Percentiles rank a stretch among this genome's conserved stretches.
phyloP scores from a whole-genome alignment of 352 stramenopile genomes.

The Phytophthora kernoviae region DNA sequence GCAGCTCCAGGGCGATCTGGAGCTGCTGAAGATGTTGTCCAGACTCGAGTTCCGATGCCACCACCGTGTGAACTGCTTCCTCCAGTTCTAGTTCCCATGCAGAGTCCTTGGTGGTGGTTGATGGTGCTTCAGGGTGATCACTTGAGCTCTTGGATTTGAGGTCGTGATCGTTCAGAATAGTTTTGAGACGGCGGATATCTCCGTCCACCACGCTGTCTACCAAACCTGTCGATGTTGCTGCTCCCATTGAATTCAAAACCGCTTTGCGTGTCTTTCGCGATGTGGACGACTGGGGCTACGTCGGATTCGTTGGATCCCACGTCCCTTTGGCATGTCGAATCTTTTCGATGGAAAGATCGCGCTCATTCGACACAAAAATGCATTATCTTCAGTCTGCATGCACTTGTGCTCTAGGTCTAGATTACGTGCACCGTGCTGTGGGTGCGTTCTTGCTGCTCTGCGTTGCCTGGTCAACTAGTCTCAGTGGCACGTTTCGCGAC shows the following conservation, averaged over 20 bases:
- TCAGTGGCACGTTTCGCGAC: constrained; percentile 17
- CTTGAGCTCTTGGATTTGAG: not conserved
- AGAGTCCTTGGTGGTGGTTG: constrained; percentile 9
- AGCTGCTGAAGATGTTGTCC: constrained; percentile 64
- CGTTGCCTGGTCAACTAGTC: constrained; percentile 7
- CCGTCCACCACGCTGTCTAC: constrained; percentile 59
- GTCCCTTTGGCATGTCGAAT: not conserved
- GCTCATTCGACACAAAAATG: constrained; percentile 17
- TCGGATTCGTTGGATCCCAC: constrained; percentile 13
- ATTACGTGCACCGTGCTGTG: constrained; percentile 13
- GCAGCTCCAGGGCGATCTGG: constrained; percentile 64
- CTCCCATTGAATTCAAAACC: constrained; percentile 16
- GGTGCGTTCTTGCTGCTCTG: no score
- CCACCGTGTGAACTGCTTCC: constrained; percentile 58
- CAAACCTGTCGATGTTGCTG: constrained; percentile 27
- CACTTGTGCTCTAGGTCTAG: constrained; percentile 1
- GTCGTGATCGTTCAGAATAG: constrained; percentile 32
- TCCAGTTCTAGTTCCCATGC: constrained; percentile 46
- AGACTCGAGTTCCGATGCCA: constrained; percentile 61
- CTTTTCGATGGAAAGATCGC: constrained; percentile 23
- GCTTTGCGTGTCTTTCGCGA: not conserved
- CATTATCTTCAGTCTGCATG: constrained; percentile 5
- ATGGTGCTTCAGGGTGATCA: not conserved
- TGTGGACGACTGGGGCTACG: constrained; percentile 6
- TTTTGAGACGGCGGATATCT: constrained; percentile 58